Conservation (phyloP, 2,329 filamentous ascomycete species). For the Sphaerulina vaccinii region DNA sequence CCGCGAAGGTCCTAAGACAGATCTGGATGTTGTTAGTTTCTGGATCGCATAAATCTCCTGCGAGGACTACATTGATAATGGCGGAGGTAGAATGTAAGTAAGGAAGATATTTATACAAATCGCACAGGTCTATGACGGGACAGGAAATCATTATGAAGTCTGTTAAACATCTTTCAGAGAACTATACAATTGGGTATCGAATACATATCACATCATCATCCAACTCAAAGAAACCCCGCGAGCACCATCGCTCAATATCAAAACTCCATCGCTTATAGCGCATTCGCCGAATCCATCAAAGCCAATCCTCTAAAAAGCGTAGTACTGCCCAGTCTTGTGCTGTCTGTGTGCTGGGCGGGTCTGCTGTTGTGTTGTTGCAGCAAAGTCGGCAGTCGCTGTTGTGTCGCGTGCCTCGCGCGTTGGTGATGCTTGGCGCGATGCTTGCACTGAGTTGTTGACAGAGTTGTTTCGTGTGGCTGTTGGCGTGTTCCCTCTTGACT, state of each 20-base stretch:
- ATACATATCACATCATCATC: too few species aligned
- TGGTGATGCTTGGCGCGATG: neutral
- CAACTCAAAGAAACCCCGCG: neutral
- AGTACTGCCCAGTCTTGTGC: neutral
- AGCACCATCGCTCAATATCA: neutral
- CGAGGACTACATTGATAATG: too few species aligned
- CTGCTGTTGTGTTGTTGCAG: neutral
- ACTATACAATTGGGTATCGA: neutral
- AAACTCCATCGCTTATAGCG: neutral
- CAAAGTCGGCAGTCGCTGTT: neutral
- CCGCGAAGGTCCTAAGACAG: too few species aligned
- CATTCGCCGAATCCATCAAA: neutral
- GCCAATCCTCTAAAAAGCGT: neutral
- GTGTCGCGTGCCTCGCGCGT: neutral
- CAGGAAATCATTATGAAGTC: too few species aligned
- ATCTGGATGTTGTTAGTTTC: too few species aligned
- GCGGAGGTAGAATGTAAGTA: too few species aligned
- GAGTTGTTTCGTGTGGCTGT: constrained; percentile 1
- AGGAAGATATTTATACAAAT: too few species aligned
- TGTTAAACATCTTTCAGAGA: too few species aligned
- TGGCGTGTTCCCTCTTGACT: constrained; percentile 1
- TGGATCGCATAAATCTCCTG: too few species aligned
- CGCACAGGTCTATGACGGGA: too few species aligned
- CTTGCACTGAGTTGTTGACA: too few species aligned
- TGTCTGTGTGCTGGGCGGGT: neutral